Percentiles rank a stretch among this genome's conserved stretches.
phyloP scores from a whole-genome alignment of 2,329 filamentous ascomycete genomes.

The Fusarium clavum region DNA sequence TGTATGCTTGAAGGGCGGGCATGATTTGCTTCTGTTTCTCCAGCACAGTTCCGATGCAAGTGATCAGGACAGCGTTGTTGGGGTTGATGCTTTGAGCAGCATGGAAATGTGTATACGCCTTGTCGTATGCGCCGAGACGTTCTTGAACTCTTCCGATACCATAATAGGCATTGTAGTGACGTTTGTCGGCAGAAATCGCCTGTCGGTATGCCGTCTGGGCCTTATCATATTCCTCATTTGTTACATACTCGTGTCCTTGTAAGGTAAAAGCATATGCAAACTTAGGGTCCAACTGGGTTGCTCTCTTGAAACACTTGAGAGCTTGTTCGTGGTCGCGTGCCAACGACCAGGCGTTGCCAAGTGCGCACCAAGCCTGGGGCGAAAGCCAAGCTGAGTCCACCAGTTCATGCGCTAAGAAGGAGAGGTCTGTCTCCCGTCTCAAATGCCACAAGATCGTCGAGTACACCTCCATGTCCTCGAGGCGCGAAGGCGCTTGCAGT shows the following conservation, averaged over 20 bases:
- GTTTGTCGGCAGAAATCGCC: slow-evolving; percentile 84
- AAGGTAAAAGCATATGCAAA: slow-evolving; percentile 97
- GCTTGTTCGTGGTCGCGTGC: slow-evolving; percentile 95
- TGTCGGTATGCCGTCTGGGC: slow-evolving; percentile 87
- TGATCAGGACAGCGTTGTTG: slow-evolving; percentile 90
- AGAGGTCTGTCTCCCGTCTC: slow-evolving; percentile 90
- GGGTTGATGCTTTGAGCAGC: slow-evolving; percentile 91
- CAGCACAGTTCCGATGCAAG: slow-evolving; percentile 89
- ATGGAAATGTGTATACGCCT: slow-evolving; percentile 91
- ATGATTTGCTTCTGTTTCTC: slow-evolving; percentile 88
- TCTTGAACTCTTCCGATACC: slow-evolving; percentile 86
- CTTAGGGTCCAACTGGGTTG: slow-evolving; percentile 87
- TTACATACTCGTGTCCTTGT: slow-evolving; percentile 94
- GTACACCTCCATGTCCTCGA: slow-evolving; percentile 98
- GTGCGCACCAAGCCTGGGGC: slow-evolving; percentile 93
- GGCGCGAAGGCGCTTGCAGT: slow-evolving; percentile 80
- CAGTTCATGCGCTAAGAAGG: slow-evolving; percentile 90
- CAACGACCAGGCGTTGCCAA: slow-evolving; percentile 95
- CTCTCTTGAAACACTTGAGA: slow-evolving; percentile 91
- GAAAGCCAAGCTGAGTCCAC: slow-evolving; percentile 88
- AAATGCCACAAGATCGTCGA: slow-evolving; percentile 99
- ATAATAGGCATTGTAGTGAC: slow-evolving; percentile 99
- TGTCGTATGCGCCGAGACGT: slow-evolving; percentile 89
- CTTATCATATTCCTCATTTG: slow-evolving; percentile 97
- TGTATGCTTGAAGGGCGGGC: slow-evolving; percentile 83